A percentile compares a stretch with the other conserved stretches of the same genome.
Conservation (phyloP, 1,284 basidiomycete genomes). For the Leccinum ponderosum region DNA sequence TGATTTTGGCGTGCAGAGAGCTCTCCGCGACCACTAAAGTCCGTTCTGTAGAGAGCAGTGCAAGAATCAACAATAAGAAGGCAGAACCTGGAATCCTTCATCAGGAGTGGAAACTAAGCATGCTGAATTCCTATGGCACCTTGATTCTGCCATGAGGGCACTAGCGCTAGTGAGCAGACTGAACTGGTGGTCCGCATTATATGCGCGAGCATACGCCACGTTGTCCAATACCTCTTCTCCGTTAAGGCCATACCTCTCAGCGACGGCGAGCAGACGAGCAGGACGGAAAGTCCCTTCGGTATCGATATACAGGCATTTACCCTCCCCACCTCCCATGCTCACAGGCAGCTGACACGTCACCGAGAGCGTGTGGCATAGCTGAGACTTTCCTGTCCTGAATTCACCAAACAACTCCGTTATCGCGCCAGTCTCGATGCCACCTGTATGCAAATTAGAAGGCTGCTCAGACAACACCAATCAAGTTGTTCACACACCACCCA, state of each 20-base stretch:
- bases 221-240: slow-evolving; percentile 99
- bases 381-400: slow-evolving; percentile 98
- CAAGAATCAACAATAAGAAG: slow-evolving; percentile 97
- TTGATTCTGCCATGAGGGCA: slow-evolving; percentile 96
- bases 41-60: slow-evolving; percentile 94
- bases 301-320: slow-evolving; percentile 99
- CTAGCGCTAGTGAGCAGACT: slow-evolving; percentile 89
- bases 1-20: slow-evolving; percentile 95
- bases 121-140: slow-evolving; percentile 49
- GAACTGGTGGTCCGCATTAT: slow-evolving; percentile 98
- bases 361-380: slow-evolving; percentile 97
- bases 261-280: slow-evolving; percentile 90
- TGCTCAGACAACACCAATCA: slow-evolving; percentile 1
- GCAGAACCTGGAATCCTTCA: slow-evolving; percentile 72
- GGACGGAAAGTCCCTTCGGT: slow-evolving; percentile 99
- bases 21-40: slow-evolving; percentile 95
- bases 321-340: slow-evolving; percentile 98
- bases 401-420: slow-evolving; percentile 99
- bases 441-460: slow-evolving; percentile 40
- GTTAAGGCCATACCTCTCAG: slow-evolving; percentile 93
- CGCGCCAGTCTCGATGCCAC: slow-evolving; percentile 97
- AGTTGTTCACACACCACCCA: slow-evolving; percentile 70
- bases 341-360: slow-evolving; percentile 98
- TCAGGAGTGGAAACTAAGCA: slow-evolving; percentile 7
- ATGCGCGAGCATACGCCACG: slow-evolving; percentile 97